Base-by-base conservation (phyloP, 2,329 filamentous ascomycete genomes). In the Aspergillus nomiae region DNA sequence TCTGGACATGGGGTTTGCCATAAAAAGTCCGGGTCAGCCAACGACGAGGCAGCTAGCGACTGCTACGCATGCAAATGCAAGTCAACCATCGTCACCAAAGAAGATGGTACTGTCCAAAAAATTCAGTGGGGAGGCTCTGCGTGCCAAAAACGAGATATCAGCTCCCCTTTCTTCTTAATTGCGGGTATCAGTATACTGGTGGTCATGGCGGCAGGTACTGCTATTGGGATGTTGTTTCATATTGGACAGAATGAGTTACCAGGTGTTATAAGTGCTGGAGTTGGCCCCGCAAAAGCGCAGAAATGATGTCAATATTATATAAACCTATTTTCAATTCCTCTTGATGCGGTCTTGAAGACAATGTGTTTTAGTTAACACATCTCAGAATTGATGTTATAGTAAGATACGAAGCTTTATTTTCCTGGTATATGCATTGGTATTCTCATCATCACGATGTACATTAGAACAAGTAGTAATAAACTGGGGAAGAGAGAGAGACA, bases 261-360 rank as follows among this genome's bases (percentile, higher is more conserved):
- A 0, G 93, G 93, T 70, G 94, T 99, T 10, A 94, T 99, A 77
- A 92, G 93, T n/a, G 95, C 95, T 55, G 95, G 95, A 67, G 94
- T 99, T 43, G 91, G 90, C 67, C 87, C 88, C 63, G 84, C 89
- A 38, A 92, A 75, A 57, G 69, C 73, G 62, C 81, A 82, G 70
- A 83, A 77, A 66, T 80, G 64, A 74, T 26, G 11, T 30, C 50
- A 63, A 48, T 51, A 9, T 19, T 16, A 9, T 12, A 10, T 51
- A 32, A 28, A 8, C 5, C 19, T 24, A 3, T 34, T 6, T 30
- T 14, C 24, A 50, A 50, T n/a, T 4, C 46, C 11, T 11, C 9
- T 51, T 24, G 4, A 8, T 28, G 28, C 10, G 19, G 3, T 32
- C n/a, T 51, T 9, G 16, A 32, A 32, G 16, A n/a, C 14, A 32